Percentiles rank a stretch among this genome's conserved stretches.
phyloP scores from a whole-genome alignment of 1,139 yeast genomes.

The Arxiozyma slooffiae region DNA sequence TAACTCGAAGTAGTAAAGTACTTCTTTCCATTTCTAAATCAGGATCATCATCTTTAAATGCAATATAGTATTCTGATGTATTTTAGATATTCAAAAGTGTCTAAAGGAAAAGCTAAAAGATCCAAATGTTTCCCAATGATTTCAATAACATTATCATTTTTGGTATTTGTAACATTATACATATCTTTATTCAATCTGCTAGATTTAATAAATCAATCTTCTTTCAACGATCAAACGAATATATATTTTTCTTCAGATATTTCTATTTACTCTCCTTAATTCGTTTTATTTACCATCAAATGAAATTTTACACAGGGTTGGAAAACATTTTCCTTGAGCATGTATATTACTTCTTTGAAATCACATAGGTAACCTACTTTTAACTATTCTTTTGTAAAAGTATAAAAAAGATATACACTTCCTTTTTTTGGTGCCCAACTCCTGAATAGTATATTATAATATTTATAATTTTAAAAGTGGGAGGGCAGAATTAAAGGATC shows the following conservation, averaged over 20 bases:
- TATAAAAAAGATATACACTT: too few relatives aligned
- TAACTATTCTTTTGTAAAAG: too few relatives aligned
- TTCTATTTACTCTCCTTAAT: background rate
- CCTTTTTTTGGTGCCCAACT: too few relatives aligned
- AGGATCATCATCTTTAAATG: constrained; percentile 1
- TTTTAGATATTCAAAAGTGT: constrained; percentile 25
- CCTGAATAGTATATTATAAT: too few relatives aligned
- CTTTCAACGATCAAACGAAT: constrained; percentile 20
- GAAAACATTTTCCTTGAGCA: too few relatives aligned
- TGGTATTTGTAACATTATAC: constrained; percentile 14
- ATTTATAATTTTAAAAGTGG: too few relatives aligned
- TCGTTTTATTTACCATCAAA: too few relatives aligned
- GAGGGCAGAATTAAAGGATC: background rate
- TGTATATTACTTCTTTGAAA: too few relatives aligned
- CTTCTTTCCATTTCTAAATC: constrained; percentile 1
- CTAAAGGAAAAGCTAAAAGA: constrained; percentile 17
- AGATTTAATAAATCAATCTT: constrained; percentile 25
- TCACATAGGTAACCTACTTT: too few relatives aligned
- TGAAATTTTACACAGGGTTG: too few relatives aligned
- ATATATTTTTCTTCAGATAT: background rate
- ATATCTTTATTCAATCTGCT: constrained; percentile 22
- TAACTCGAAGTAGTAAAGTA: background rate
- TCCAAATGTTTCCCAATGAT: constrained; percentile 17
- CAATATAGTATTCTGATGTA: constrained; percentile 23
- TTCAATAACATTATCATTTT: constrained; percentile 19